These are phyloP conservation scores for Phoma sp. DNA, from an alignment of 2,329 filamentous ascomycete species.

Conservation along the genomic window DNA sequence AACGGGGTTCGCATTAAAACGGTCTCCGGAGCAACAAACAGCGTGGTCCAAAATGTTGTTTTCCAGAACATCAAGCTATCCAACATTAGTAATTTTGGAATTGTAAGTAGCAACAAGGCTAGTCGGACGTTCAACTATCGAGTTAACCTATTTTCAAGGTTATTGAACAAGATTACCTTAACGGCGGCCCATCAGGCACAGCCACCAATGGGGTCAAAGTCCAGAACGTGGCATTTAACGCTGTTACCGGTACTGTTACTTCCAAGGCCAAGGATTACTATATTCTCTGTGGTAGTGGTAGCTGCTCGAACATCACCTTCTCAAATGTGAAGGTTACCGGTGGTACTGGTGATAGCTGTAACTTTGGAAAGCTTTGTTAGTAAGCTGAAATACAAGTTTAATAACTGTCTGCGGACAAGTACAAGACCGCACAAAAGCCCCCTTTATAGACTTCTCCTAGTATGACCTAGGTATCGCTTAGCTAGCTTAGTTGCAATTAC, in stretches of 20 bases:
- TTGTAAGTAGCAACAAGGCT: conserved; percentile 33
- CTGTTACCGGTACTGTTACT: conserved; percentile 51
- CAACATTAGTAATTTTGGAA: conserved; percentile 57
- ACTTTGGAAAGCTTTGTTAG: neutral
- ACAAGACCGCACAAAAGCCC: too few species aligned
- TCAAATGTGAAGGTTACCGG: conserved; percentile 45
- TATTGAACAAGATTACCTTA: conserved; percentile 61
- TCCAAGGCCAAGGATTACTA: conserved; percentile 53
- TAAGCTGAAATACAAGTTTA: too few species aligned
- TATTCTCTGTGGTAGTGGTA: conserved; percentile 62
- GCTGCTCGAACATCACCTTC: conserved; percentile 64
- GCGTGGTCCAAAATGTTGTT: conserved; percentile 54
- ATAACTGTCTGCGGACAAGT: too few species aligned
- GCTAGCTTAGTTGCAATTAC: too few species aligned
- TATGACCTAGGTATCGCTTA: too few species aligned
- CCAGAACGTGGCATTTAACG: conserved; percentile 51
- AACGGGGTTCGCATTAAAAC: conserved; percentile 68
- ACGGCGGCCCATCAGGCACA: conserved; percentile 51
- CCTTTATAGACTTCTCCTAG: too few species aligned
- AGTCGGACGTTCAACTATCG: neutral
- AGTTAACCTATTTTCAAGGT: conserved; percentile 18
- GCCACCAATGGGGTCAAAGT: conserved; percentile 59
- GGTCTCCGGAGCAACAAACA: conserved; percentile 59
- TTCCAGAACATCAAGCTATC: conserved; percentile 57
- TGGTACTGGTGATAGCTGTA: neutral